Evolutionary conservation across 2,329 filamentous ascomycete species (phyloP).

Genomic region (Ascochyta koolunga): DNA sequence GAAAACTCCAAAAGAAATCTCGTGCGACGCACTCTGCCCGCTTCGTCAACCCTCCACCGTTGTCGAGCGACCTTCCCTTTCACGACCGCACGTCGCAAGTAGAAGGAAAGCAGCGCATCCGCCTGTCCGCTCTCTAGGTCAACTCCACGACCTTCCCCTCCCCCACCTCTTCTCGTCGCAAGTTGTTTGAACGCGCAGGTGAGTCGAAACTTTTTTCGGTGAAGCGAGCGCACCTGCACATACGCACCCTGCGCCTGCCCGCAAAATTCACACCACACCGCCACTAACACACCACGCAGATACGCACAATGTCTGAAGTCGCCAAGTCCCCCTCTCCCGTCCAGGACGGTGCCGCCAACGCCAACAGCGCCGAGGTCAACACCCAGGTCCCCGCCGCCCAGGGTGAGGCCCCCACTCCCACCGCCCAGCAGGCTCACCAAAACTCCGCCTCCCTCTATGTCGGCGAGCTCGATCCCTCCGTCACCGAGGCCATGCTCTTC

Average conservation of each 20-base stretch:
- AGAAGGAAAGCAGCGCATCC: constrained; percentile 28
- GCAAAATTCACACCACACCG: constrained; percentile 29
- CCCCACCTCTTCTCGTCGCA: constrained; percentile 29
- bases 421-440: constrained; percentile 76
- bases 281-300: constrained; percentile 35
- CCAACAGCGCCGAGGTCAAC: constrained; percentile 69
- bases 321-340: constrained; percentile 58
- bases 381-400: constrained; percentile 72
- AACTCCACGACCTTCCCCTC: constrained; percentile 22
- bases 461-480: constrained; percentile 94
- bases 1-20: constrained; percentile 47
- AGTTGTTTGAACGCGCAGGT: constrained; percentile 34
- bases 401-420: constrained; percentile 71
- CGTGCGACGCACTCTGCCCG: constrained; percentile 36
- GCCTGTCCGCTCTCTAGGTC: constrained; percentile 29
- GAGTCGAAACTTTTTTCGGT: constrained; percentile 28
- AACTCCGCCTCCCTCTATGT: constrained; percentile 99
- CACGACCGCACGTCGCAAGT: constrained; percentile 19
- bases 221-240: constrained; percentile 42
- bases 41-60: constrained; percentile 29
- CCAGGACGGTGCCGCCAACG: constrained; percentile 75
- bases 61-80: constrained; percentile 21
- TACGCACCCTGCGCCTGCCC: constrained; percentile 36
- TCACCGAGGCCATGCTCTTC: constrained; percentile 99
- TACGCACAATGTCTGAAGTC: constrained; percentile 50